phyloP scores from a whole-genome alignment of 164 flowering plant genomes.

The Macadamia integrifolia region DNA sequence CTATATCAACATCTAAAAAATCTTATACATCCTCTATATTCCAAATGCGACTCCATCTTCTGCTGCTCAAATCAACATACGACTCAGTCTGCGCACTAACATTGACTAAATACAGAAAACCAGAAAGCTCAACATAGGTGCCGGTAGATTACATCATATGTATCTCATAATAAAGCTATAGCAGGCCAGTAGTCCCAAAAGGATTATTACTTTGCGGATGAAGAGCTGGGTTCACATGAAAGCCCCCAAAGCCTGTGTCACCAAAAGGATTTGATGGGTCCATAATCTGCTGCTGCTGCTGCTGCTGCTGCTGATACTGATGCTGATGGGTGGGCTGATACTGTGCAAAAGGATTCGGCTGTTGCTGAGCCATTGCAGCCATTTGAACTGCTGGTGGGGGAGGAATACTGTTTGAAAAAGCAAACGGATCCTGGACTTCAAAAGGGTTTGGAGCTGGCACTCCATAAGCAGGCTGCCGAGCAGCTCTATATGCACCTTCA shows the following conservation, averaged over 20 bases:
- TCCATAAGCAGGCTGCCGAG: conserved; percentile 80
- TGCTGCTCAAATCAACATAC: background rate
- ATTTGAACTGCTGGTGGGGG: conserved; percentile 68
- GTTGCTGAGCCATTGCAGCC: conserved; percentile 67
- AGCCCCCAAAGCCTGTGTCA: conserved; percentile 65
- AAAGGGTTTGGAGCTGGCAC: conserved; percentile 82
- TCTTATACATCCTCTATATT: background rate
- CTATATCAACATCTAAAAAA: conserved; percentile 5
- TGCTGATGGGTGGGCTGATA: conserved; percentile 46
- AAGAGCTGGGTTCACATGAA: conserved; percentile 37
- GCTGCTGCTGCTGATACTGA: conserved; percentile 35
- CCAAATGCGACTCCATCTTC: background rate
- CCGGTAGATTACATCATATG: conserved; percentile 8
- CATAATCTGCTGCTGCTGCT: conserved; percentile 33
- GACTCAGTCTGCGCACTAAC: background rate
- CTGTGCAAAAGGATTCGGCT: conserved; percentile 60
- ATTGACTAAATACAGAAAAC: conserved; percentile 7
- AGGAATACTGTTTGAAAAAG: conserved; percentile 48
- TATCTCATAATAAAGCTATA: conserved; percentile 28
- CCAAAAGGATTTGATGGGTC: conserved; percentile 74
- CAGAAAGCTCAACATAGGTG: conserved; percentile 2
- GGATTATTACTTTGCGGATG: conserved; percentile 71
- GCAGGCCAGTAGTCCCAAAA: conserved; percentile 69
- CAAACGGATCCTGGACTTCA: conserved; percentile 83
- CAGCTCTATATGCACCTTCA: conserved; percentile 77